Evolutionary conservation across 2,329 filamentous ascomycete genomes (phyloP), one percentile per base, ranked within the genome.

Genomic region (Trichoderma breve): DNA sequence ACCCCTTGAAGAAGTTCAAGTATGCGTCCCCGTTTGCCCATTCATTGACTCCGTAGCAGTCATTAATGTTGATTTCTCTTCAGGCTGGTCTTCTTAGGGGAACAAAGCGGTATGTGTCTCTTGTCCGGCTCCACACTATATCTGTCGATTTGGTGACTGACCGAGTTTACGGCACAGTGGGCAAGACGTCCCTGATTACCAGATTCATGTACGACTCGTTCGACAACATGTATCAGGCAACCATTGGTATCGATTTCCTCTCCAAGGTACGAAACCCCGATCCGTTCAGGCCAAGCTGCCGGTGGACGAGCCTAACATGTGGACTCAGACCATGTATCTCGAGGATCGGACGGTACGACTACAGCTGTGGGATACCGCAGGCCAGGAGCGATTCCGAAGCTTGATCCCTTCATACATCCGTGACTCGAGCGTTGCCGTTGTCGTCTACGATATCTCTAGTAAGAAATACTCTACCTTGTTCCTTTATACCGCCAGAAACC

Each of bases 191-290:
- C 74, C 86, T 99, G 78, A 99, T 99, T 82, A 99, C 96, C 76
- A 92, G 96, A 75, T 99, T 99, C 87, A 99, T 99, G 96, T 99
- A 99, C 88, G 96, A 99, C 84, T 98, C 96, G 62, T 99, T 99
- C 87, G 96, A 99, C 87, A 98, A 97, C 85, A 98, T 95, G 88
- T 99, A 99, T 86, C 96, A 99, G 84, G 96, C 96, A 72, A 99
- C 96, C 51, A 98, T 99, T 80, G 96, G 96, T 80, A 99, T 99
- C 85, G 96, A 99, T 84, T 99, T 99, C 81, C 90, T 99, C 76
- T 98, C 95, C 80, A 99, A 99, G 92, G 94, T 93, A 86, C 81
- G 77, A 58, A 43, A n/a, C 32, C 36, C 57, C 61, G 43, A 34
- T 21, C 36, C 28, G 21, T 43, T 28, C 14, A 36, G 15, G 12